A percentile compares a stretch with the other conserved stretches of the same genome.
These are phyloP conservation scores for Phytophthora sp. DNA, from an alignment of 352 stramenopile genomes.

Conservation along the genomic window DNA sequence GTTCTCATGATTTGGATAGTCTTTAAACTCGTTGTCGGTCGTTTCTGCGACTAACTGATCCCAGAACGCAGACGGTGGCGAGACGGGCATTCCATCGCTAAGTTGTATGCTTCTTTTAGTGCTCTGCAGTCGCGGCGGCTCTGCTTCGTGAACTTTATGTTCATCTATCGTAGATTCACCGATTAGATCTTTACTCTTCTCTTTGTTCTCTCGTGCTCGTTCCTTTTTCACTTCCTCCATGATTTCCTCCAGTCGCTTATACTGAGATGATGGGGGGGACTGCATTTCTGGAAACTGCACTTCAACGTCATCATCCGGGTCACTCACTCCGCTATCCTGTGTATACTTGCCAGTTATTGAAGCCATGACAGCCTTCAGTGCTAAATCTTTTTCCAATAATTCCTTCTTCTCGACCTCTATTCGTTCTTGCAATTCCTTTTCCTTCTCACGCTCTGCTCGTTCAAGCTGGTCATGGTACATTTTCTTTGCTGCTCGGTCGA, in stretches of 20 bases:
- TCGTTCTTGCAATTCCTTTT: conserved; percentile 26
- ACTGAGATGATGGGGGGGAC: conserved; percentile 9
- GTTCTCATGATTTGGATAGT: not conserved
- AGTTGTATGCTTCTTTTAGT: not conserved
- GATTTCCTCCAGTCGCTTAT: conserved; percentile 53
- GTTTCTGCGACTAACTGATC: conserved; percentile 33
- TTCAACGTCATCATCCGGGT: conserved; percentile 7
- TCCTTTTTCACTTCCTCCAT: conserved; percentile 53
- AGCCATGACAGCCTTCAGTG: conserved; percentile 42
- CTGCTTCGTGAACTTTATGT: conserved; percentile 1
- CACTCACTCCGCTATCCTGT: not conserved
- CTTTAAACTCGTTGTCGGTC: not conserved
- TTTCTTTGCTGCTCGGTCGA: conserved; percentile 56
- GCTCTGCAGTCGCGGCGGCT: not conserved
- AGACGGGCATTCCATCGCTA: conserved; percentile 2
- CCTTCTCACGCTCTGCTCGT: conserved; percentile 18
- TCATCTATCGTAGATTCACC: not conserved
- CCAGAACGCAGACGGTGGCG: conserved; percentile 39
- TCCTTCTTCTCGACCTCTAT: conserved; percentile 31
- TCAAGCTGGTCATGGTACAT: conserved; percentile 57
- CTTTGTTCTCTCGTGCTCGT: conserved; percentile 18
- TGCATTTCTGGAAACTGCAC: conserved; percentile 1
- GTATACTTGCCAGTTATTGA: conserved; percentile 21
- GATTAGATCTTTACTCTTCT: not conserved
- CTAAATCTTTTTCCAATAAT: conserved; percentile 29